Percentiles rank a stretch among this genome's conserved stretches.
Conservation (phyloP, 108 stramenopile species). For the Nannochloropsis gaditana region DNA sequence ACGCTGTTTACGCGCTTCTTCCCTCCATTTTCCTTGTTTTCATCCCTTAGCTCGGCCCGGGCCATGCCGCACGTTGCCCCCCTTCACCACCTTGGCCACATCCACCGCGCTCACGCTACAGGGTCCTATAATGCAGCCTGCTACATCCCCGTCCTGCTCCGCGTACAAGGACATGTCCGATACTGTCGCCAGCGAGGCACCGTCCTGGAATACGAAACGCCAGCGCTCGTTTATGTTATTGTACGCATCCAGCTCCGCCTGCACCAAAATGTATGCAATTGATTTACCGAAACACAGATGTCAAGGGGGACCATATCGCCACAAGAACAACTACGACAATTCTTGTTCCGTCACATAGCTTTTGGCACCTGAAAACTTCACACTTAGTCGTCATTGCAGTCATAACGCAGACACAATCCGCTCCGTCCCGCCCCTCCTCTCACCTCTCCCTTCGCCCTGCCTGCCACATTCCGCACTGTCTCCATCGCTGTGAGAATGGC, state of each 20-base stretch:
- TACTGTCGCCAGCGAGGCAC: not conserved
- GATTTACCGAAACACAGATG: too few relatives aligned
- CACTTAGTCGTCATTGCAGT: too few relatives aligned
- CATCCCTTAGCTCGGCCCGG: too few relatives aligned
- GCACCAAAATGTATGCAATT: not conserved
- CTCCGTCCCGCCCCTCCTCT: not conserved
- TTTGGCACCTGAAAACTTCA: too few relatives aligned
- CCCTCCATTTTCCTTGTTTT: too few relatives aligned
- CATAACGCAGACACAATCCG: not conserved
- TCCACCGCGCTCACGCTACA: not conserved
- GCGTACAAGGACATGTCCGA: not conserved
- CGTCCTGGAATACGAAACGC: not conserved
- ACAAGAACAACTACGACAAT: too few relatives aligned
- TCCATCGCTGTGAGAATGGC: not conserved
- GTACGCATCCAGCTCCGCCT: not conserved
- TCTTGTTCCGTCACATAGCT: too few relatives aligned
- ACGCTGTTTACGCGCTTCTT: too few relatives aligned
- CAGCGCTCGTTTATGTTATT: constrained; percentile 6
- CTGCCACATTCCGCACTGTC: not conserved
- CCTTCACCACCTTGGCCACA: not conserved
- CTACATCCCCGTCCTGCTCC: not conserved
- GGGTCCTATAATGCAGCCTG: not conserved
- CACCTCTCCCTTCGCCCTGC: not conserved
- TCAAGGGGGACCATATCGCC: too few relatives aligned
- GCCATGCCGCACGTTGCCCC: not conserved